Evolutionary conservation across 192 early-diverging fungal species (phyloP), one percentile per base, ranked within the genome.

Genomic region (Lobosporangium transversale): DNA sequence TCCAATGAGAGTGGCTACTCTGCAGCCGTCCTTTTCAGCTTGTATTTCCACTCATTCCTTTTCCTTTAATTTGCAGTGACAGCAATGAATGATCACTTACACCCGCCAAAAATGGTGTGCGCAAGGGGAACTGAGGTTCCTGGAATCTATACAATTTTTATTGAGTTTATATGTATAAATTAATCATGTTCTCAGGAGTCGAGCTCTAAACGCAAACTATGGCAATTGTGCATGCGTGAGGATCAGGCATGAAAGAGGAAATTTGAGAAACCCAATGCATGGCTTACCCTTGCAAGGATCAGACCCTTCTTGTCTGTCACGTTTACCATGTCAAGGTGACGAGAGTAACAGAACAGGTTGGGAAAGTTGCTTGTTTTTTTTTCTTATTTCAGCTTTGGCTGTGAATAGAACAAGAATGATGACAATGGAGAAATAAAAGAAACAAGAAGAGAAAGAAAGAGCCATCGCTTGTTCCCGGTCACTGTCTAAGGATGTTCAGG

Each of bases 271-370:
- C n/a, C n/a, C n/a, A n/a, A n/a, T n/a, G n/a, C n/a, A 17, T 23
- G 4, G 23, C 73, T 56, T 67, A 76, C 73, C 65, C 73, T 66
- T 58, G 73, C 73, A 26, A 76, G 63, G 59, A 76, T 59, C 29
- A 76, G 43, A 50, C 73, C 73, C 64, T 76, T 76, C 54, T 67
- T 76, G 56, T 76, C 73, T 66, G 58, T 50, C 44, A 53, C 45
- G 48, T 30, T 42, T 26, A 53, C 73, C 73, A 76, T 76, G 42
- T 23, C 43, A 49, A 35, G 20, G n/a, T n/a, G n/a, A 21, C 26
- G 43, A 51, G 56, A 50, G 50, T 45, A 43, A 44, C 37, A 37
- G 40, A 33, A 29, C 21, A 7, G 58, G 42, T 36, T 14, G 32
- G 37, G 14, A 26, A 49, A 26, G 32, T 32, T 40, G 7, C 24